phyloP scores from a whole-genome alignment of 768 basidiomycete species.

The Suillus variegatus region DNA sequence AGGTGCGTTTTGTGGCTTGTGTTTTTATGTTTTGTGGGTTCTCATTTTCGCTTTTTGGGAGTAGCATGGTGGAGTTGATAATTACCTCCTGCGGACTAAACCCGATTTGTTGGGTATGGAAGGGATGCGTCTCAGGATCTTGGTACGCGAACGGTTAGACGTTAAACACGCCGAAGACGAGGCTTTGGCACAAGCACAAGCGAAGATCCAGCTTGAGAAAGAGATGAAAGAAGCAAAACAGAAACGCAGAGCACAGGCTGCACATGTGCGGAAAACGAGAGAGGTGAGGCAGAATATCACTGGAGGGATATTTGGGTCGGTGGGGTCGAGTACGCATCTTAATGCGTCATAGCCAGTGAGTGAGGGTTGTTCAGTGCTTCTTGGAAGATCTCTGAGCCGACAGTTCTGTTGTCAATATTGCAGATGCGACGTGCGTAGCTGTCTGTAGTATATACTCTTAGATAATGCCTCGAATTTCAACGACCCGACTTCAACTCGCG shows the following conservation, averaged over 20 bases:
- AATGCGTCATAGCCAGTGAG: neutral
- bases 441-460: neutral
- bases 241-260: neutral
- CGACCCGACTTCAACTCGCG: neutral
- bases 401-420: neutral
- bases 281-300: neutral
- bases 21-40: too few species aligned
- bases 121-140: constrained; percentile 48
- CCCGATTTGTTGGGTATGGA: constrained; percentile 38
- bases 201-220: constrained; percentile 6
- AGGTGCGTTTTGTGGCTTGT: constrained; percentile 43
- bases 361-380: neutral
- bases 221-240: constrained; percentile 6
- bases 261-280: neutral
- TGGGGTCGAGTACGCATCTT: neutral
- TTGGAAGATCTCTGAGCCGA: neutral
- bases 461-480: neutral
- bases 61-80: constrained; percentile 71
- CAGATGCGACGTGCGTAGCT: neutral
- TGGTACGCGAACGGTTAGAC: constrained; percentile 34
- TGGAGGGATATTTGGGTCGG: constrained; percentile 7
- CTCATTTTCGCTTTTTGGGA: constrained; percentile 1
- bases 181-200: constrained; percentile 2
- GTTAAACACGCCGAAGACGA: constrained; percentile 15
- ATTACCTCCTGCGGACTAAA: constrained; percentile 58